Evolutionary conservation across 331 rosid genomes (phyloP), one percentile per base, ranked within the genome.

Genomic region (Saraca asoca): DNA sequence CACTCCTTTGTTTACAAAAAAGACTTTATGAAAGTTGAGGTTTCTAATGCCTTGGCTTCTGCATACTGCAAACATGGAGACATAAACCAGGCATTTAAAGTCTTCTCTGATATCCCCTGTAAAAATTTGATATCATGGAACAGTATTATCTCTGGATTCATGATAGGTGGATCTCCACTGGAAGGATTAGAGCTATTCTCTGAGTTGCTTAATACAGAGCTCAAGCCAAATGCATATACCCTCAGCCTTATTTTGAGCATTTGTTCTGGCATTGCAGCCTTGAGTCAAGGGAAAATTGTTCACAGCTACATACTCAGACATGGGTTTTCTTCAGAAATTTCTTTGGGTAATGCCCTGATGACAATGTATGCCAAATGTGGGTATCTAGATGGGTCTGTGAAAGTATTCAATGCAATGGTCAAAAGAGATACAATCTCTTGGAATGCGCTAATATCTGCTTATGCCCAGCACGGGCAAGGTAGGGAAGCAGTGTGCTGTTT

Each of bases 291-390:
- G 43, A 82, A 86, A 82, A 88, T 81, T 61, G 79, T 86, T 75
- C 97, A 91, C 48, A 79, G 87, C 71, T 81, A 86, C 78, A 73
- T 79, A 66, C 51, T 84, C 24, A 76, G 79, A 34, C 77, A 65
- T 14, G 78, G 81, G 31, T 73, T 82, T 59, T 74, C 66, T 64
- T 70, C 71, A 34, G 84, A 82, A 50, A 61, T 74, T 17, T 77
- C 82, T 49, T 63, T 89, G 69, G 78, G 89, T 11, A 89, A 89
- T 58, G 82, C 88, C 44, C 82, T 89, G 46, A 69, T 86, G 38
- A 79, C 89, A 13, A 77, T 82, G 94, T 86, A 89, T 73, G 83
- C 85, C 18, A 88, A 88, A 70, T 91, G 95, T 38, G 95, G 97
- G 72, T 70, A 64, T 58, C 68, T 91, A 69, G 84, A 72, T 31